Percentiles rank a stretch among this genome's conserved stretches.
Conservation (phyloP, 257 asterid genomes). For the Coffea canephora region DNA sequence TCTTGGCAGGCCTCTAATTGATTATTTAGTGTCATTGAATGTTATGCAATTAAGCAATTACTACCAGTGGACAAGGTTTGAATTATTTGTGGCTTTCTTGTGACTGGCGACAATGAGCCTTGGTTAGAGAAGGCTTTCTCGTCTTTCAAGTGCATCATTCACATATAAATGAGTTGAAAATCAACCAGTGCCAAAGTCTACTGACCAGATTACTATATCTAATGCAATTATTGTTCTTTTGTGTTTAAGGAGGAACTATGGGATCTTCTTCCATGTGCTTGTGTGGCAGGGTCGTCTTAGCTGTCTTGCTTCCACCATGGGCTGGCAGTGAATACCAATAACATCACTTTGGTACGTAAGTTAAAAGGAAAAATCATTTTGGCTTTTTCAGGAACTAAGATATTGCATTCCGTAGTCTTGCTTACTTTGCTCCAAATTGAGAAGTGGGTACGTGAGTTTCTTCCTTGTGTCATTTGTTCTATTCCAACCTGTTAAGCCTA, state of each 20-base stretch:
- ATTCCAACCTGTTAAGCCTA: not conserved
- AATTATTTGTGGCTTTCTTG: not conserved
- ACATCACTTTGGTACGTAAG: no score
- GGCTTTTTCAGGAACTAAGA: no score
- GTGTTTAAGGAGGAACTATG: no score
- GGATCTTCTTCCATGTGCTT: not conserved
- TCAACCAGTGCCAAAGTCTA: not conserved
- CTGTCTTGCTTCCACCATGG: not conserved
- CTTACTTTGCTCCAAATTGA: not conserved
- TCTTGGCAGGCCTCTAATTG: not conserved
- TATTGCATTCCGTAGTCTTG: no score
- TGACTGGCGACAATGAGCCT: not conserved
- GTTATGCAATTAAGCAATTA: not conserved
- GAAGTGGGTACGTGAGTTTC: not conserved
- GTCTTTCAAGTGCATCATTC: not conserved
- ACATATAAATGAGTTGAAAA: not conserved
- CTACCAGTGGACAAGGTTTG: not conserved
- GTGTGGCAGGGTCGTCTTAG: not conserved
- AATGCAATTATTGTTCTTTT: not conserved
- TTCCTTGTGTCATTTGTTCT: not conserved
- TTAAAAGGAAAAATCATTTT: no score
- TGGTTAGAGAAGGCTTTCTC: not conserved
- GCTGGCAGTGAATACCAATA: no score
- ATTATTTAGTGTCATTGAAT: no score
- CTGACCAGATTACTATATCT: not conserved